Evolutionary conservation across 192 early-diverging fungal genomes (phyloP).

Genomic region (Coemansia sp.): DNA sequence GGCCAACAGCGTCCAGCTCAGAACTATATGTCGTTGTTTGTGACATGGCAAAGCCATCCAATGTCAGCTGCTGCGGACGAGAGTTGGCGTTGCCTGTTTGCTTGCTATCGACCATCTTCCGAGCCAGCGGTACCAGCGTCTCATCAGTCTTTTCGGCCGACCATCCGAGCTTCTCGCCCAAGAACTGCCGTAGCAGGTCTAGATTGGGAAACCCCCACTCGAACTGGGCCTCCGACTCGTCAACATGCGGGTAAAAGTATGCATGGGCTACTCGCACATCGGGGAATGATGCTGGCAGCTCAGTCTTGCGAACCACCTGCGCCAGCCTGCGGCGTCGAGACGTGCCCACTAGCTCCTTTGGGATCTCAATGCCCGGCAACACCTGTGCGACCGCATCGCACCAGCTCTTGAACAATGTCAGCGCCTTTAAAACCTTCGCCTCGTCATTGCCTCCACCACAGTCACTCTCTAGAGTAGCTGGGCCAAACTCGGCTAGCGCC

Average conservation of each 20-base stretch:
- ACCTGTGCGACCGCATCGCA: constrained; percentile 47
- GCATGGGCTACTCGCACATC: constrained; percentile 73
- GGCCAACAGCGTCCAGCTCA: constrained; percentile 1
- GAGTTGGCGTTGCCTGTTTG: not conserved
- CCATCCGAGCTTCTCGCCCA: constrained; percentile 51
- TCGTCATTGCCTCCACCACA: constrained; percentile 12
- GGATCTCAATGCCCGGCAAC: constrained; percentile 39
- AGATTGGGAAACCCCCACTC: constrained; percentile 51
- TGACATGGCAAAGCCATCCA: constrained; percentile 20
- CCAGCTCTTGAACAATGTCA: constrained; percentile 36
- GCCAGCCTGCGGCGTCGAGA: constrained; percentile 47
- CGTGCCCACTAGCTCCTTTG: constrained; percentile 34
- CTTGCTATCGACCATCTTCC: constrained; percentile 34
- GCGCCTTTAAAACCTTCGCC: constrained; percentile 23
- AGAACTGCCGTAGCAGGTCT: constrained; percentile 53
- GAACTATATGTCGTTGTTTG: not conserved
- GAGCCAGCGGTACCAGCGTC: constrained; percentile 49
- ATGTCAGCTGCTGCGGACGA: constrained; percentile 21
- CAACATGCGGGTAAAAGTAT: constrained; percentile 77
- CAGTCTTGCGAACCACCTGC: constrained; percentile 62
- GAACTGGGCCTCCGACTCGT: constrained; percentile 23
- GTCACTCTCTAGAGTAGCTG: constrained; percentile 8
- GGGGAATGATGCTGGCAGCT: constrained; percentile 79
- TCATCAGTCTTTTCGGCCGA: constrained; percentile 39
- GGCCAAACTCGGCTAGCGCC: constrained; percentile 74